Evolutionary conservation across 768 basidiomycete genomes (phyloP).

Genomic region (Auricularia sp.): DNA sequence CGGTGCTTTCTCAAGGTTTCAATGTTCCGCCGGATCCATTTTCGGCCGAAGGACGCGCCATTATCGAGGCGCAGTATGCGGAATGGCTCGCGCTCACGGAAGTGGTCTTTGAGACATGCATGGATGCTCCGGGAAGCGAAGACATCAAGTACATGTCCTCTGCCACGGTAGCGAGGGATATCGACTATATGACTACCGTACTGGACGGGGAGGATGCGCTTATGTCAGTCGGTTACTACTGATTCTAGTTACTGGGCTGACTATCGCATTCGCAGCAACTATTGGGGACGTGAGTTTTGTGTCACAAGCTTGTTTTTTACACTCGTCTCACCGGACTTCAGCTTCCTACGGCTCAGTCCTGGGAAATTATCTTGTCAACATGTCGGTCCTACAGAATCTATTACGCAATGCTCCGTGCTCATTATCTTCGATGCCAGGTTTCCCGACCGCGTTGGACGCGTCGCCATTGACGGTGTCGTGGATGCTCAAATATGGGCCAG

Average conservation of each 20-base stretch:
- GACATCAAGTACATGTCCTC: slow-evolving; percentile 12
- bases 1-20: slow-evolving; percentile 8
- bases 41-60: not conserved
- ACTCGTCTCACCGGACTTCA: not conserved
- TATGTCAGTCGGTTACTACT: slow-evolving; percentile 9
- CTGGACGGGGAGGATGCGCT: slow-evolving; percentile 10
- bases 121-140: slow-evolving; percentile 5
- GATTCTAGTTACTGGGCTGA: not conserved
- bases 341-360: slow-evolving; percentile 12
- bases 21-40: slow-evolving; percentile 5
- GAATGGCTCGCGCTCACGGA: slow-evolving; percentile 4
- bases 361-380: slow-evolving; percentile 13
- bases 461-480: slow-evolving; percentile 12
- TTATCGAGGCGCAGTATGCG: not conserved
- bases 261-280: slow-evolving; percentile 8
- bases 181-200: slow-evolving; percentile 9
- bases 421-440: slow-evolving; percentile 6
- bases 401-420: not conserved
- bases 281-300: slow-evolving; percentile 5
- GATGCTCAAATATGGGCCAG: slow-evolving; percentile 9
- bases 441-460: slow-evolving; percentile 12
- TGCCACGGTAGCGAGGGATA: slow-evolving; percentile 10
- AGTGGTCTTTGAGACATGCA: slow-evolving; percentile 7
- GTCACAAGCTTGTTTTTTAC: not conserved
- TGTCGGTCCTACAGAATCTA: slow-evolving; percentile 3